Percentiles rank a stretch among this genome's conserved stretches.
Evolutionary conservation across 2,329 filamentous ascomycete genomes (phyloP).

Genomic region (Blastomyces emzantsi): DNA sequence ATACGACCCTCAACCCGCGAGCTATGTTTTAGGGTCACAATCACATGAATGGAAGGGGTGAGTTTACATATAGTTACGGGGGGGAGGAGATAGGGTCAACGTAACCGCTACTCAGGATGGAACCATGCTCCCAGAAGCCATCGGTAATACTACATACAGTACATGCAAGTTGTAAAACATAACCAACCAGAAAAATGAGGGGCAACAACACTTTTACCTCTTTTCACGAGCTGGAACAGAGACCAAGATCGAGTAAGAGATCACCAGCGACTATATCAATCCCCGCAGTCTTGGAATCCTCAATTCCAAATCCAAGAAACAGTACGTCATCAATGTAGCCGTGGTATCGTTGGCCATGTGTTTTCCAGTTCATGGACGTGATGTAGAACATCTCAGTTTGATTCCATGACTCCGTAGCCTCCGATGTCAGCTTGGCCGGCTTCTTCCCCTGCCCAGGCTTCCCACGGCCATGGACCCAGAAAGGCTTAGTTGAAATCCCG

Average conservation of each 20-base stretch:
- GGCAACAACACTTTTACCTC: no score
- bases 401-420: conserved; percentile 15
- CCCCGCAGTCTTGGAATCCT: conserved; percentile 42
- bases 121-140: background rate
- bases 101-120: background rate
- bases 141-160: background rate
- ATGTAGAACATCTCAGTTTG: conserved; percentile 51
- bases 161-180: background rate
- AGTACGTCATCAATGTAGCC: conserved; percentile 50
- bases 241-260: conserved; percentile 37
- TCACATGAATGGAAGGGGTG: background rate
- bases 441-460: conserved; percentile 22
- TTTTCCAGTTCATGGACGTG: conserved; percentile 50
- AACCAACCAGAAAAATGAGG: background rate
- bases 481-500: conserved; percentile 42
- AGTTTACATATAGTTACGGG: background rate
- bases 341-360: conserved; percentile 41
- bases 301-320: conserved; percentile 49
- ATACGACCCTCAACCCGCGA: background rate
- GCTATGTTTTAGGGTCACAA: background rate
- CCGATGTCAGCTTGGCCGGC: conserved; percentile 12
- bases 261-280: conserved; percentile 47
- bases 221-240: conserved; percentile 7
- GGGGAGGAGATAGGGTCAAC: background rate
- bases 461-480: conserved; percentile 48